Evolutionary conservation across 441 rosid genomes (phyloP).

Genomic region (Syzygium malaccense): DNA sequence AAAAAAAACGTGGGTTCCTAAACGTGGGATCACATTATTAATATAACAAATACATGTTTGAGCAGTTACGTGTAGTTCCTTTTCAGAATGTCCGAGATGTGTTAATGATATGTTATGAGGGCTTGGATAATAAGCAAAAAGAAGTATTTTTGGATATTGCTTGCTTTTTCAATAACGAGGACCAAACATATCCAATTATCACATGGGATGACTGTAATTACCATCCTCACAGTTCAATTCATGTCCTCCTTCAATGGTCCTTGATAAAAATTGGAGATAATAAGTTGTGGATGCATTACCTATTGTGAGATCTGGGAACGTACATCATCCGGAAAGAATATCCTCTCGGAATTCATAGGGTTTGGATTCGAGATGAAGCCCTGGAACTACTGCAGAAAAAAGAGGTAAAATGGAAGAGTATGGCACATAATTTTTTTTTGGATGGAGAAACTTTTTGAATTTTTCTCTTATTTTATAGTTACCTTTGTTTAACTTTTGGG

Average conservation of each 20-base stretch:
- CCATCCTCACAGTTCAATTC: not conserved
- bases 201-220: not conserved
- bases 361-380: not conserved
- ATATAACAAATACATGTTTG: fast-evolving
- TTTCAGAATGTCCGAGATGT: fast-evolving
- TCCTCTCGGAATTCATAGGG: not conserved
- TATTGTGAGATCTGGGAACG: not conserved
- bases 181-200: not conserved
- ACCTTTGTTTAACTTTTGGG: not conserved
- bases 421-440: not conserved
- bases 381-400: not conserved
- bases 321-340: too few species aligned
- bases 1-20: too few species aligned
- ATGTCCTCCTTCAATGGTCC: not conserved
- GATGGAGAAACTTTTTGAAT: not conserved
- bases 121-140: not conserved
- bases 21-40: too few species aligned
- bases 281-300: not conserved
- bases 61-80: fast-evolving
- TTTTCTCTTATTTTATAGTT: not conserved
- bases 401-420: not conserved
- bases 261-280: not conserved
- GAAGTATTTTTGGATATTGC: not conserved
- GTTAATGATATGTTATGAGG: not conserved
- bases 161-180: not conserved